These are phyloP conservation scores for Xylaria grammica DNA, from an alignment of 495 filamentous ascomycete genomes.

Conservation along the genomic window DNA sequence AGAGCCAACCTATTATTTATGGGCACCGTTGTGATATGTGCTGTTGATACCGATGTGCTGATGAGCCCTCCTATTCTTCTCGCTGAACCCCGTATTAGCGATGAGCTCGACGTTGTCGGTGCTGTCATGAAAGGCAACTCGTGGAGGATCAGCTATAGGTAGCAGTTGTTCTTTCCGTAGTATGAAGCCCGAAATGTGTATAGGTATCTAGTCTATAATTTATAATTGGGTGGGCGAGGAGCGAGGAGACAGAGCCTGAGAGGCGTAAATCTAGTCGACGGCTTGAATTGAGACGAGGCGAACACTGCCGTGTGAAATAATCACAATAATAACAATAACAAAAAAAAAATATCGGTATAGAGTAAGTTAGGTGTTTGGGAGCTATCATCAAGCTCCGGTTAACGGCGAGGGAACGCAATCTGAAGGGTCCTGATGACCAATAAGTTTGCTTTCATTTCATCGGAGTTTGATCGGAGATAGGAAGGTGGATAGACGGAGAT, in stretches of 20 bases:
- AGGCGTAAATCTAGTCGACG: too few species aligned
- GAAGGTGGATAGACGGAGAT: background rate
- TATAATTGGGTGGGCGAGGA: background rate
- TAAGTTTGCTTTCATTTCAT: background rate
- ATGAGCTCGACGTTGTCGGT: conserved; percentile 5
- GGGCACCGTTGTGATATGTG: background rate
- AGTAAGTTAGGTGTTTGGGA: background rate
- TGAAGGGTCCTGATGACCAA: background rate
- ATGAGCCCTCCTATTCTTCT: too few species aligned
- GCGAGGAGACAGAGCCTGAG: too few species aligned
- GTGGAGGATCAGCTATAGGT: background rate
- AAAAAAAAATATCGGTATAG: too few species aligned
- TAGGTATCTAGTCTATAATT: background rate
- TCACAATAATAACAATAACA: too few species aligned
- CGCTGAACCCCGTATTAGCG: conserved; percentile 11
- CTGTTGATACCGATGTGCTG: too few species aligned
- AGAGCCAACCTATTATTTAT: background rate
- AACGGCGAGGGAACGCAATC: conserved; percentile 6
- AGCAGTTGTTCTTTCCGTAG: conserved; percentile 3
- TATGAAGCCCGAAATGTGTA: background rate
- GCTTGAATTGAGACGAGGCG: too few species aligned
- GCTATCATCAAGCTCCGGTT: conserved; percentile 5
- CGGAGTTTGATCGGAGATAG: conserved; percentile 22
- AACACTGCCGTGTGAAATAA: too few species aligned
- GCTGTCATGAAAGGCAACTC: conserved; percentile 13